Base-by-base conservation (phyloP, 2,329 filamentous ascomycete species). In the Aspergillus phoenicis region DNA sequence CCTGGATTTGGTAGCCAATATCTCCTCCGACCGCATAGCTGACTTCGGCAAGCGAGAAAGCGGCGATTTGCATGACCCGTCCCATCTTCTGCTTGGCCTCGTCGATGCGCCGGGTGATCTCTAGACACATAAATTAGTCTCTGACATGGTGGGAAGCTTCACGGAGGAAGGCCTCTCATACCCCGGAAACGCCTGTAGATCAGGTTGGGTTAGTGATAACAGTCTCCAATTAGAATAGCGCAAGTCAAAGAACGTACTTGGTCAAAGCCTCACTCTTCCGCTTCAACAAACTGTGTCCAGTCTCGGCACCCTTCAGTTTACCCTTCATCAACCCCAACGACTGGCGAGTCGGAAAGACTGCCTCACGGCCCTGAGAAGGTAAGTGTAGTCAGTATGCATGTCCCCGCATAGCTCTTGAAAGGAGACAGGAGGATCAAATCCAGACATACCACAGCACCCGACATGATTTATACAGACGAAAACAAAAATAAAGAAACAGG, bases 81-180 rank as follows among this genome's bases (percentile, higher is more conserved):
- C 95, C 95, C 94, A 99, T 99, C 83, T 99, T 99, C 71, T 93
- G 91, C 81, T 99, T 99, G 45, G 95, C 95, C 78, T 99, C 95
- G 81, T 99, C 94, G 79, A 99, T 99, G 73, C 95, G 90, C 76
- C 89, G 88, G 53, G 95, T 97, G 73, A 99, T 99, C 73, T 99
- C 95, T 91, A 75, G 67, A 20, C 70, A 57, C 26, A 49, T 48
- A 51, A 24, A 63, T 76, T 64, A 76, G 72, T 66, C 52, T 52
- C 51, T 57, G 62, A 58, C 53, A 64, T 59, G 67, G 64, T 60
- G 68, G 68, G 64, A 68, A 51, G n/a, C 8, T 51, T 17, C 8
- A 45, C 62, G 61, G 61, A 63, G 55, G 61, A 62, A 61, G 55
- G 64, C 41, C 63, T 64, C 65, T 64, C 73, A 70, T 86, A 95